Base-by-base conservation (phyloP, 257 asterid genomes). In the Ilex aquifolium region DNA sequence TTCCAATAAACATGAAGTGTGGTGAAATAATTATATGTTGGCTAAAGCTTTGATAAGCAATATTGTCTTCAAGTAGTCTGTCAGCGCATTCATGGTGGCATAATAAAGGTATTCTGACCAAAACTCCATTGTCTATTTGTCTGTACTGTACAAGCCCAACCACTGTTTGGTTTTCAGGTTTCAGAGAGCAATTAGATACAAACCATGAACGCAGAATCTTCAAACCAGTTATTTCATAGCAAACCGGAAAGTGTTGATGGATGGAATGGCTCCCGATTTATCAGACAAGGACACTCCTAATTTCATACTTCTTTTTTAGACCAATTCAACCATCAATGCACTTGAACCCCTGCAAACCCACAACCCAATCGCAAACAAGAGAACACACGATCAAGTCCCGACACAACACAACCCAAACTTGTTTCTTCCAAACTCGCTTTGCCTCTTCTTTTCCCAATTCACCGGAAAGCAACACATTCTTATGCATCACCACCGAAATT, bases 321-420 rank as follows among this genome's bases (percentile, higher is more conserved):
- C 30, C 27, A 30, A 48, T 44, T 90, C 88, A 90, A 61, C 70
- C 82, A 12, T 85, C 83, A 48, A 92, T 70, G 80, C 99, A 92
- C 72, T 85, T 77, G 70, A 92, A 30, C 98, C 98, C 51, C 86
- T 72, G 74, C 98, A 89, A 76, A 92, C 74, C 76, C 89, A 88
- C 76, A 89, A 60, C 98, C 98, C 89, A 4, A 92, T 74, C 1
- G 63, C 76, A 70, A 92, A 89, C 93, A 92, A 62, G 44, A 82
- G 66, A 8, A 44, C 98, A 92, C 30, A 85, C 72, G 62, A 89
- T 64, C 78, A 88, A 69, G 73, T 92, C 97, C 68, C 87, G 78
- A 1, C 83, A 82, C 6, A 92, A 68, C 44, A 90, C 88, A 62
- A 85, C 67, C 95, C 91, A 85, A 54, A 87, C 92, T 63, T 85